Evolutionary conservation across 2,329 filamentous ascomycete genomes (phyloP).

Genomic region (Elsinoe batatas): DNA sequence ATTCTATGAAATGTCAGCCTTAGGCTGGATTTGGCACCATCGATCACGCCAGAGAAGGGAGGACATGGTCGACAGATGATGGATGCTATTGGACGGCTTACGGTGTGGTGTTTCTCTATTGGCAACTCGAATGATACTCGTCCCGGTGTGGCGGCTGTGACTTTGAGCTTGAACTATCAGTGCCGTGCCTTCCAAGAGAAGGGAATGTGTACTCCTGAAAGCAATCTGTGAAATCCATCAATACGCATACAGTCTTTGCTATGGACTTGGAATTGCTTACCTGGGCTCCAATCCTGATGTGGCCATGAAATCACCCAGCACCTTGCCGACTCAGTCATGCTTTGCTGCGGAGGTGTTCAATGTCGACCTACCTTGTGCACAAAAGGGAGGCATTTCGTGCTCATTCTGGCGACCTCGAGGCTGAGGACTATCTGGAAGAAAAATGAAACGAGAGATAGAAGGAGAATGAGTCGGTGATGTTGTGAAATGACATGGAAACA

Average conservation of each 20-base stretch:
- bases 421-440: too few relatives aligned
- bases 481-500: not conserved
- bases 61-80: too few relatives aligned
- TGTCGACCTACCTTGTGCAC: conserved; percentile 1
- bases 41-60: too few relatives aligned
- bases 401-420: not conserved
- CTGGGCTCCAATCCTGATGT: conserved; percentile 11
- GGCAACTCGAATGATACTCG: conserved; percentile 67
- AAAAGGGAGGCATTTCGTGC: conserved; percentile 7
- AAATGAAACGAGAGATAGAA: too few relatives aligned
- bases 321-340: not conserved
- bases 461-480: not conserved
- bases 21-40: too few relatives aligned
- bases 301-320: conserved; percentile 11
- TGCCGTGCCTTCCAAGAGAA: not conserved
- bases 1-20: too few relatives aligned
- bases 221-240: conserved; percentile 7
- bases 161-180: conserved; percentile 46
- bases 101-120: conserved; percentile 65
- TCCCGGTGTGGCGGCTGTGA: conserved; percentile 55
- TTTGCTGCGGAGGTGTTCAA: not conserved
- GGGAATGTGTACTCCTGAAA: not conserved
- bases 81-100: too few relatives aligned
- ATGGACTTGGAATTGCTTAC: not conserved
- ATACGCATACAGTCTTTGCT: not conserved